Evolutionary conservation across 306 rosid species (phyloP), one percentile per base, ranked within the genome.

Genomic region (Trifolium dubium): DNA sequence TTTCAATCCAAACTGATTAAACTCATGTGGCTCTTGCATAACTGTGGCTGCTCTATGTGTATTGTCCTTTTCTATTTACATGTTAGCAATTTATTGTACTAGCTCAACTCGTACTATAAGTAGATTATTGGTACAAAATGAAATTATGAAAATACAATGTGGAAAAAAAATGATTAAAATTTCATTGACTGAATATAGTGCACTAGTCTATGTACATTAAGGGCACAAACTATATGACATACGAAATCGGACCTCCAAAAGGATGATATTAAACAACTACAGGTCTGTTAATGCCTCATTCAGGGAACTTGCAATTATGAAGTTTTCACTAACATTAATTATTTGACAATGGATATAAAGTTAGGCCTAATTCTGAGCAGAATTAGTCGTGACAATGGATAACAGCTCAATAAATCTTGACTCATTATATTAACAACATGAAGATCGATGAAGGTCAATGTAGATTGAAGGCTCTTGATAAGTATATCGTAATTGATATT

Each of bases 341-440:
- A 60, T n/a, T n/a, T n/a, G n/a, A n/a, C n/a, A n/a, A 59, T 59
- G 31, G 56, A 11, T 31, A 64, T 39, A 55, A 37, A 17, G 34
- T 19, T 55, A 51, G 67, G 54, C 55, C 17, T 56, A 37, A 50
- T 30, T n/a, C 10, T 67, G 39, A 67, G 49, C 18, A 60, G 3
- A 19, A 60, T 37, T 23, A 46, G 49, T 81, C 39, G n/a, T 17
- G 13, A 29, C 55, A 39, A 47, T 7, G 23, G 55, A 72, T 9
- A 17, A 10, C 11, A 55, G 63, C 69, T 75, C 47, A 54, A 69
- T 30, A 58, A 64, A 18, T 62, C 50, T 15, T 4, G 56, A 34
- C 49, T 64, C 43, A 56, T 46, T 54, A 76, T 41, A 44, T 37
- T 47, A 76, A 51, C 19, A 43, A 66, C 47, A 30, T 32, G 10